Base-by-base conservation (phyloP, 495 filamentous ascomycete genomes). In the Penicillium cosmopolitanum region DNA sequence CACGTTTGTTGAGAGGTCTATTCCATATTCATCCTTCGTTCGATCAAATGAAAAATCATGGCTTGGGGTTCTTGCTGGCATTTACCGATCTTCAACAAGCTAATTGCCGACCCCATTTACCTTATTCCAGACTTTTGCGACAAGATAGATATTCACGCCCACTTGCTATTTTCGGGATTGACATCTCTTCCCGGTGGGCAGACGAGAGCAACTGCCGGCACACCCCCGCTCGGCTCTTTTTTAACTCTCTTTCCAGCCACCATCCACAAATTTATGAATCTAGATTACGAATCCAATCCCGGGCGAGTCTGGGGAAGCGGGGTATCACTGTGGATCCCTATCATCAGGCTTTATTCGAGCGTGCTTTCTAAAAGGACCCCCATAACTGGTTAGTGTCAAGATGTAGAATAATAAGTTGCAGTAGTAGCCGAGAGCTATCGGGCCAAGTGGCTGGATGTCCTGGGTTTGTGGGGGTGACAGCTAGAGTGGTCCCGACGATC, bases 301-400 rank as follows among this genome's bases (percentile, higher is more conserved):
- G 11, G 6, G 12, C 11, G 2, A 48, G n/a, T 54, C 51, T 31
- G 57, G 57, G 57, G 57, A 54, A 55, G 31, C 57, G 57, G 51
- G 51, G 57, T 40, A 48, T 33, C 0, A 4, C 13, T 43, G 43
- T 54, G 25, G 43, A 15, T 15, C 19, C 18, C 11, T 19, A n/a
- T 44, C n/a, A 44, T 15, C n/a, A 19, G 8, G 21, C 6, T 28
- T 13, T 48, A 9, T 18, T 10, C 8, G 8, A 44, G 21, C 46
- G 12, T 25, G 46, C 46, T 48, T 23, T 28, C 19, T 28, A 48
- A 48, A 35, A n/a, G 34, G 50, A 13, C 18, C 21, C 16, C 18
- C n/a, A 48, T 47, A 19, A 53, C 10, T 53, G 57, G 51, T n/a
- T 28, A 31, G 28, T 31, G 28, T 31, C 28, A 31, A 31, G 4